Evolutionary conservation across 495 filamentous ascomycete genomes (phyloP).

Genomic region (Collariella sp.): DNA sequence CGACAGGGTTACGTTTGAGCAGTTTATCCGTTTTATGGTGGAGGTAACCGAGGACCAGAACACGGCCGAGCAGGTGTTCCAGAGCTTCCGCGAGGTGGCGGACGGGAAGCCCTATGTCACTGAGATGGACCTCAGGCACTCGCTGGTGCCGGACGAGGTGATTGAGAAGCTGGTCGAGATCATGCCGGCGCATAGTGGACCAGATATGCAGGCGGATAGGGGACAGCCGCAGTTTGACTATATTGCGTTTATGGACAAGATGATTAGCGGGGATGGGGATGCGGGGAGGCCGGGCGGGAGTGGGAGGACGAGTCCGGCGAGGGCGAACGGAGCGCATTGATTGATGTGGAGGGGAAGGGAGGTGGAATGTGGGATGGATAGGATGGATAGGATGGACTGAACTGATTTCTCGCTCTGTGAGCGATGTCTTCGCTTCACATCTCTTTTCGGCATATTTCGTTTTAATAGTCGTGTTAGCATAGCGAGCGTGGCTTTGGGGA

Average conservation of each 20-base stretch:
- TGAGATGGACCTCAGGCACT: slow-evolving; percentile 90
- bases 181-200: slow-evolving; percentile 73
- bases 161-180: slow-evolving; percentile 84
- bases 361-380: background rate
- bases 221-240: slow-evolving; percentile 81
- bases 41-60: slow-evolving; percentile 98
- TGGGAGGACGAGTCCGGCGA: slow-evolving; percentile 25
- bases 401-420: slow-evolving; percentile 1
- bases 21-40: slow-evolving; percentile 99
- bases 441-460: slow-evolving; percentile 2
- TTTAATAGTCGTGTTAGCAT: slow-evolving; percentile 8
- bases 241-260: slow-evolving; percentile 82
- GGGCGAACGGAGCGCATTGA: slow-evolving; percentile 13
- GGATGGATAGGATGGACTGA: background rate
- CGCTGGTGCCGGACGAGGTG: slow-evolving; percentile 87
- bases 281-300: slow-evolving; percentile 1
- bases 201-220: slow-evolving; percentile 69
- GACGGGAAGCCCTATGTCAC: slow-evolving; percentile 99
- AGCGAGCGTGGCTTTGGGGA: background rate
- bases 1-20: slow-evolving; percentile 84
- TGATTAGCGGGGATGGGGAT: slow-evolving; percentile 37
- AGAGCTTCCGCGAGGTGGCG: slow-evolving; percentile 91
- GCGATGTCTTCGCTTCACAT: background rate
- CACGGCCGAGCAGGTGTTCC: slow-evolving; percentile 94
- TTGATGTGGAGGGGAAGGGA: background rate